These are phyloP conservation scores for Gymnopilus junonius DNA, from an alignment of 768 basidiomycete genomes.

Conservation along the genomic window DNA sequence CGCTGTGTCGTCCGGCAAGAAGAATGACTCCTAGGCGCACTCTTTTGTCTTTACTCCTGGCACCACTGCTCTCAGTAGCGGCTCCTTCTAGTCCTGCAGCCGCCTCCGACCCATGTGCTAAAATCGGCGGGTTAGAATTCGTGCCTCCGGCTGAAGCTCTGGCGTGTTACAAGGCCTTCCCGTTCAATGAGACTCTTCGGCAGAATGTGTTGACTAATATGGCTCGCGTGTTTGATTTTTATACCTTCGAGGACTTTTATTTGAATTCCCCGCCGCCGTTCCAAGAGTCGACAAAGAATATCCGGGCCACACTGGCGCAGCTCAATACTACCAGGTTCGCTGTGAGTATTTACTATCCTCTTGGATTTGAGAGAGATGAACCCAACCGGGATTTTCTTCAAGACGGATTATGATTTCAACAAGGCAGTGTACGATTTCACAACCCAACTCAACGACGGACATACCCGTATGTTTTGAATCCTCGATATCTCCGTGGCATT, in stretches of 20 bases:
- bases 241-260: slow-evolving; percentile 57
- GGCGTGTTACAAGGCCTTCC: slow-evolving; percentile 61
- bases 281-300: slow-evolving; percentile 58
- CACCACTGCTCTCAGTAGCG: slow-evolving; percentile 7
- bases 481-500: neutral
- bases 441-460: slow-evolving; percentile 64
- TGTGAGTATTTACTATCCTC: slow-evolving; percentile 29
- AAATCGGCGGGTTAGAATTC: slow-evolving; percentile 46
- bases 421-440: slow-evolving; percentile 58
- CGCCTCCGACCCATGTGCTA: slow-evolving; percentile 40
- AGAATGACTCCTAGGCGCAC: neutral
- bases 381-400: neutral
- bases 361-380: neutral
- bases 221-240: slow-evolving; percentile 55
- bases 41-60: neutral
- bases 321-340: slow-evolving; percentile 53
- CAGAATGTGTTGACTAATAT: slow-evolving; percentile 54
- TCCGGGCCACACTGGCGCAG: slow-evolving; percentile 50
- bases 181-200: slow-evolving; percentile 59
- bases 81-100: slow-evolving; percentile 22
- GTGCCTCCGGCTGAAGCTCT: slow-evolving; percentile 57
- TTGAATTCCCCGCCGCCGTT: slow-evolving; percentile 55
- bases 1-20: neutral
- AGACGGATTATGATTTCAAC: slow-evolving; percentile 75
- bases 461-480: slow-evolving; percentile 50